These are phyloP conservation scores for Bisporella sp. DNA, from an alignment of 2,329 filamentous ascomycete species.

Conservation along the genomic window DNA sequence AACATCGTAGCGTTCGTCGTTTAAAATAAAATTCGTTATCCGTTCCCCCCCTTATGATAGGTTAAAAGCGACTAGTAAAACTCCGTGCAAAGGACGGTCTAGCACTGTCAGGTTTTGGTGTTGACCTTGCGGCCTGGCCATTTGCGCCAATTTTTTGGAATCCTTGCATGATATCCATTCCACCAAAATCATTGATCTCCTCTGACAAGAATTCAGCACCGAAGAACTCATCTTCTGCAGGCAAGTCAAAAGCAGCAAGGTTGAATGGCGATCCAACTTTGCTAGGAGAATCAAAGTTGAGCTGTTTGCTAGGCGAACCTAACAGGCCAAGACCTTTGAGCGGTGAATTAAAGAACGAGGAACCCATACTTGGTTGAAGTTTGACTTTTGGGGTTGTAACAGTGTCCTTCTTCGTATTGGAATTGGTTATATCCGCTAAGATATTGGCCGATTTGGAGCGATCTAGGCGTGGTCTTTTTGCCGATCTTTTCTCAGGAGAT, in stretches of 20 bases:
- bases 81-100: constrained; percentile 23
- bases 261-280: constrained; percentile 19
- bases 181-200: constrained; percentile 49
- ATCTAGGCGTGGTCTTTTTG: constrained; percentile 52
- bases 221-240: constrained; percentile 46
- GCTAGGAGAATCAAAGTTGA: constrained; percentile 22
- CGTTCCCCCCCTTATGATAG: not conserved
- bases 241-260: constrained; percentile 18
- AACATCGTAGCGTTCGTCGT: no score
- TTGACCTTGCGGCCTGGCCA: constrained; percentile 14
- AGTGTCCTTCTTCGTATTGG: constrained; percentile 37
- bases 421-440: constrained; percentile 40
- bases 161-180: constrained; percentile 66
- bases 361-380: constrained; percentile 32
- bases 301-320: constrained; percentile 49
- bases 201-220: constrained; percentile 49
- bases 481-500: constrained; percentile 61
- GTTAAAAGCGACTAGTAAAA: constrained; percentile 27
- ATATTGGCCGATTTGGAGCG: constrained; percentile 56
- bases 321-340: constrained; percentile 47
- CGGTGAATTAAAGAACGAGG: constrained; percentile 41
- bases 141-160: constrained; percentile 69
- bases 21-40: constrained; percentile 9
- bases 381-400: constrained; percentile 48
- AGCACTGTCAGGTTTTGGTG: constrained; percentile 14